These are phyloP conservation scores for Turnera subulata DNA, from an alignment of 345 rosid genomes.

Conservation along the genomic window DNA sequence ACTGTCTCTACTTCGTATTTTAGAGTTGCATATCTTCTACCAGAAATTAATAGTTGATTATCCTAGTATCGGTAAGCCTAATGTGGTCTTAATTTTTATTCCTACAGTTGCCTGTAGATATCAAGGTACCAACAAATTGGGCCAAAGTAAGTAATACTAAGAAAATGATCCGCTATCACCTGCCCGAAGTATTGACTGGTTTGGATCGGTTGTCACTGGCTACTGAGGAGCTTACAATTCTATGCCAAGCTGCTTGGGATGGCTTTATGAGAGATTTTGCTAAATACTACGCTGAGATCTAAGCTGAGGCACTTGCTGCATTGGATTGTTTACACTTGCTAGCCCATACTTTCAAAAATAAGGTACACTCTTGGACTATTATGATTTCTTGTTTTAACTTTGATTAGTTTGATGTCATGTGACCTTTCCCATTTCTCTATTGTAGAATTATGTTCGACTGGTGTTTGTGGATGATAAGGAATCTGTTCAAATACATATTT, in stretches of 20 bases:
- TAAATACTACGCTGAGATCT: conserved; percentile 64
- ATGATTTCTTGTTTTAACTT: conserved; percentile 9
- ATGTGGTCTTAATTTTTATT: conserved; percentile 11
- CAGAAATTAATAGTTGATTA: too few relatives aligned
- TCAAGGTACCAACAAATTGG: conserved; percentile 75
- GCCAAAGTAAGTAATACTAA: conserved; percentile 82
- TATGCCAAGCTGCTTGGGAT: conserved; percentile 78
- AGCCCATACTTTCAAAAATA: conserved; percentile 75
- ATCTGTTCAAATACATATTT: conserved; percentile 66
- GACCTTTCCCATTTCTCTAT: conserved; percentile 4
- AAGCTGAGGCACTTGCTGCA: conserved; percentile 77
- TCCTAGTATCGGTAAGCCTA: neutral
- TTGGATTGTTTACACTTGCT: conserved; percentile 90
- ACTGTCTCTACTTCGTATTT: too few relatives aligned
- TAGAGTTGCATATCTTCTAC: too few relatives aligned
- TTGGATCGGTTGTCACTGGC: conserved; percentile 72
- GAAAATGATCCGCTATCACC: conserved; percentile 83
- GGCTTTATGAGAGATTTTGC: conserved; percentile 59
- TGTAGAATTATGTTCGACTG: conserved; percentile 79
- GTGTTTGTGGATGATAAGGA: conserved; percentile 55
- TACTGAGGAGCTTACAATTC: conserved; percentile 64
- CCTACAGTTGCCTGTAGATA: conserved; percentile 65
- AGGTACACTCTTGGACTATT: conserved; percentile 36
- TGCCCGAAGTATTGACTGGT: conserved; percentile 71
- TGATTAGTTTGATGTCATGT: conserved; percentile 14